These are phyloP conservation scores for Trichoderma cornu-damae DNA, from an alignment of 2,329 filamentous ascomycete species.

Conservation along the genomic window DNA sequence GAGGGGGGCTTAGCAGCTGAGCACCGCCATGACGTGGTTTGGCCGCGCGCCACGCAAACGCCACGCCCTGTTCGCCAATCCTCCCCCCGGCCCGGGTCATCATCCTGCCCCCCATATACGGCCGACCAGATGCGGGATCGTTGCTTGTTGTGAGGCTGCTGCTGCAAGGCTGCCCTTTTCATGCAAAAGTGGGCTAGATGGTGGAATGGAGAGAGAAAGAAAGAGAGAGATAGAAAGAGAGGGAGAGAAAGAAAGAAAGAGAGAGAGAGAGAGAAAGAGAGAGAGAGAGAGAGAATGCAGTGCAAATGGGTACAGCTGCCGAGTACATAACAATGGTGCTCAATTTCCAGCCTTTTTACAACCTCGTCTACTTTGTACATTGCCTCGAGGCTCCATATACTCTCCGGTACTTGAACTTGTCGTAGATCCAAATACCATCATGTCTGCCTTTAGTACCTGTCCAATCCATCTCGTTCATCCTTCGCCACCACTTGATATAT, in stretches of 20 bases:
- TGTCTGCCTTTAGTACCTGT: background rate
- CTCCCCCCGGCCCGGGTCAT: too few relatives aligned
- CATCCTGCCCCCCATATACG: background rate
- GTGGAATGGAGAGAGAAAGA: too few relatives aligned
- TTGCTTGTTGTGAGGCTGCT: background rate
- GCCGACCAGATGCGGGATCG: background rate
- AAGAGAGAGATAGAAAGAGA: too few relatives aligned
- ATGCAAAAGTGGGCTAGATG: too few relatives aligned
- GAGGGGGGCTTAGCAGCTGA: conserved; percentile 5
- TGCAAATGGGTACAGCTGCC: background rate
- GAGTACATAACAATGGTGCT: background rate
- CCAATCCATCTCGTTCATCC: background rate
- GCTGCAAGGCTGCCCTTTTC: background rate
- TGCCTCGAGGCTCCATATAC: conserved; percentile 9
- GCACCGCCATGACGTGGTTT: conserved; percentile 18
- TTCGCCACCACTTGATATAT: background rate
- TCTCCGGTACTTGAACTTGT: background rate
- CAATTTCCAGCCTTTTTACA: background rate
- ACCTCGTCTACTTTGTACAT: conserved; percentile 8
- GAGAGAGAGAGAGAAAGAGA: too few relatives aligned
- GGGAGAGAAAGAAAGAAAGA: too few relatives aligned
- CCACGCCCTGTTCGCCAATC: conserved; percentile 4
- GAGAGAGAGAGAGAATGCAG: too few relatives aligned
- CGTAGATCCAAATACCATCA: conserved; percentile 4
- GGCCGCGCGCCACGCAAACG: conserved; percentile 20